Conservation (phyloP, 176 grass and related monocot species). For the Hordeum marinum region DNA sequence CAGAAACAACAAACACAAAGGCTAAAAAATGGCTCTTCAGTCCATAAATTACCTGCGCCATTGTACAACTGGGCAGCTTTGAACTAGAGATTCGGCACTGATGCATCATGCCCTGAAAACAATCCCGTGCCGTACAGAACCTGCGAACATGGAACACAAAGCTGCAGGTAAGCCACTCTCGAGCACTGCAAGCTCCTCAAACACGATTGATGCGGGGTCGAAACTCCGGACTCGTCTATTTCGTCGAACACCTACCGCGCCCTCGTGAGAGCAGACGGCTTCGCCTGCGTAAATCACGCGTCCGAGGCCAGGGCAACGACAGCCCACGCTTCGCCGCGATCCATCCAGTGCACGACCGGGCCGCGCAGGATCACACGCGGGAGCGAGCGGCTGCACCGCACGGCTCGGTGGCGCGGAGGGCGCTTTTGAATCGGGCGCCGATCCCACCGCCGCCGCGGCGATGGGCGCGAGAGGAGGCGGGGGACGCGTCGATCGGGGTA, state of each 20-base stretch:
- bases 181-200: background rate
- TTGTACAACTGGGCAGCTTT: background rate
- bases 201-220: background rate
- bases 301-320: background rate
- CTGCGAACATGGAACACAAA: background rate
- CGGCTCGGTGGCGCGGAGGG: background rate
- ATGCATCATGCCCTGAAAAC: background rate
- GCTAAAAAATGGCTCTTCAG: background rate
- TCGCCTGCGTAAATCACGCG: background rate
- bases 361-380: too few species aligned
- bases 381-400: background rate
- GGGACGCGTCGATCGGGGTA: background rate
- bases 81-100: background rate
- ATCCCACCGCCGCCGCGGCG: background rate
- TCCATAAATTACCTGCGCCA: background rate
- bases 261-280: background rate
- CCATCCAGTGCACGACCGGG: background rate
- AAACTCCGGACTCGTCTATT: background rate
- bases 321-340: background rate
- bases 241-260: constrained; percentile 29
- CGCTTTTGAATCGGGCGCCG: background rate
- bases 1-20: background rate
- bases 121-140: background rate
- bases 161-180: background rate
- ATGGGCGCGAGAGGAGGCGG: background rate